These are phyloP conservation scores for Isochrysis galbana DNA, from an alignment of 78 protist genomes.

Conservation along the genomic window DNA sequence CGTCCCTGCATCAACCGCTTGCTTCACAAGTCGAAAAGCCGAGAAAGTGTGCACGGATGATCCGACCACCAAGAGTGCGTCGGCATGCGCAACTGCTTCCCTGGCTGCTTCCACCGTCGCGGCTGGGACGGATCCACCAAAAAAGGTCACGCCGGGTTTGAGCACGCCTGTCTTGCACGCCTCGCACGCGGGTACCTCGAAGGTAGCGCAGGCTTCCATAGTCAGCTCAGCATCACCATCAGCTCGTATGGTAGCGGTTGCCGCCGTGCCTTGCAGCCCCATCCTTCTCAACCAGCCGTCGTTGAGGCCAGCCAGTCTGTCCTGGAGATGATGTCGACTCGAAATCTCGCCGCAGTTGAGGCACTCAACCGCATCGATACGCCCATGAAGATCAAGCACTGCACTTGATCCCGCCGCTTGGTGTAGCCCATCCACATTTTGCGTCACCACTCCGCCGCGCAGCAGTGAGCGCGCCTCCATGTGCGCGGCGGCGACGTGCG, in stretches of 20 bases:
- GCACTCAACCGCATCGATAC: not conserved
- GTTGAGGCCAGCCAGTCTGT: not conserved
- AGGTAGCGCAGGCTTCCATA: not conserved
- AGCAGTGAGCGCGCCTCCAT: not conserved
- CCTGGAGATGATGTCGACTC: not conserved
- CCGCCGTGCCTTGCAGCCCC: not conserved
- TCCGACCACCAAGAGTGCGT: constrained; percentile 9
- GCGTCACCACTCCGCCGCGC: not conserved
- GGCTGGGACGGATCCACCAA: not conserved
- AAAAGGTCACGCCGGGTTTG: not conserved
- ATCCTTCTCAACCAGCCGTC: not conserved
- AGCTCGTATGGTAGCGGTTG: not conserved
- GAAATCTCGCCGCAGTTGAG: not conserved
- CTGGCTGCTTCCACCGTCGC: not conserved
- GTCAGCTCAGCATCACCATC: not conserved
- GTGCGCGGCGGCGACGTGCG: not conserved
- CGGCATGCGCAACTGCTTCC: not conserved
- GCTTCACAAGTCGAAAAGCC: not conserved
- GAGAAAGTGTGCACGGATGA: not conserved
- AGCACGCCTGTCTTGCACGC: not conserved
- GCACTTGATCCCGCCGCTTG: not conserved
- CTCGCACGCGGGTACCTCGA: not conserved
- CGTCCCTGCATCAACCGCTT: not conserved
- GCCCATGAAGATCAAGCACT: not conserved
- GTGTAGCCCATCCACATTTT: constrained; percentile 26